These are phyloP conservation scores for Heterobasidion annosum DNA, from an alignment of 1,284 basidiomycete species.

Conservation along the genomic window DNA sequence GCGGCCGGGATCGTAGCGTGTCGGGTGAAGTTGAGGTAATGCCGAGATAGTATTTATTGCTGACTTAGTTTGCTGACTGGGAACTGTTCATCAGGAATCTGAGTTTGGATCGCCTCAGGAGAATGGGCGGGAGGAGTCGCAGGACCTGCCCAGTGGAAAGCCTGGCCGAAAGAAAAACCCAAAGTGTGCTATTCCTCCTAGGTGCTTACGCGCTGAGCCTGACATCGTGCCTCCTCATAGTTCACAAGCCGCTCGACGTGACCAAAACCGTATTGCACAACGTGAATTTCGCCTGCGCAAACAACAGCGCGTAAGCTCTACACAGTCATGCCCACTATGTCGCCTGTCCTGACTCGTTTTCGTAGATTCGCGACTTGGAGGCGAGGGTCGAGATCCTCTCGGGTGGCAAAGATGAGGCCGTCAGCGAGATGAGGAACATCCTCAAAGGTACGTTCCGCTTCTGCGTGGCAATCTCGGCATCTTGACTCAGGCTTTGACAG, in stretches of 20 bases:
- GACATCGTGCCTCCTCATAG: constrained; percentile 24
- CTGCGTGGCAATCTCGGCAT: constrained; percentile 6
- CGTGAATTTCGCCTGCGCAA: constrained; percentile 87
- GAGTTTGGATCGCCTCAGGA: constrained; percentile 49
- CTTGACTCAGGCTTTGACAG: constrained; percentile 22
- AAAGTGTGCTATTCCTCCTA: constrained; percentile 40
- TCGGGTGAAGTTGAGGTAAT: constrained; percentile 48
- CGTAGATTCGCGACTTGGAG: constrained; percentile 85
- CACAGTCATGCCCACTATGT: constrained; percentile 1
- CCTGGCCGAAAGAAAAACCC: constrained; percentile 82
- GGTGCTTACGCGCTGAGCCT: constrained; percentile 21
- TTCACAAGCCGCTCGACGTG: constrained; percentile 76
- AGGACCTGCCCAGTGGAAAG: constrained; percentile 35
- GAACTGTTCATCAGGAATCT: constrained; percentile 36
- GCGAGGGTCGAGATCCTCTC: constrained; percentile 86
- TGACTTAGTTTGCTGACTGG: constrained; percentile 3
- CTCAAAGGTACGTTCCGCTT: constrained; percentile 48
- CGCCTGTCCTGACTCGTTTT: constrained; percentile 5
- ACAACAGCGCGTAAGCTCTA: constrained; percentile 60
- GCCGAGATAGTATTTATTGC: constrained; percentile 7
- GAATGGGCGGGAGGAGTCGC: constrained; percentile 11
- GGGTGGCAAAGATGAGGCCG: constrained; percentile 80
- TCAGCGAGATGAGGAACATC: constrained; percentile 74
- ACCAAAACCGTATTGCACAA: constrained; percentile 91
- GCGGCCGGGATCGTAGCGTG: constrained; percentile 43